Evolutionary conservation across 1,139 yeast species (phyloP), one percentile per base, ranked within the genome.

Genomic region (Magnusiomyces tetraspermus): DNA sequence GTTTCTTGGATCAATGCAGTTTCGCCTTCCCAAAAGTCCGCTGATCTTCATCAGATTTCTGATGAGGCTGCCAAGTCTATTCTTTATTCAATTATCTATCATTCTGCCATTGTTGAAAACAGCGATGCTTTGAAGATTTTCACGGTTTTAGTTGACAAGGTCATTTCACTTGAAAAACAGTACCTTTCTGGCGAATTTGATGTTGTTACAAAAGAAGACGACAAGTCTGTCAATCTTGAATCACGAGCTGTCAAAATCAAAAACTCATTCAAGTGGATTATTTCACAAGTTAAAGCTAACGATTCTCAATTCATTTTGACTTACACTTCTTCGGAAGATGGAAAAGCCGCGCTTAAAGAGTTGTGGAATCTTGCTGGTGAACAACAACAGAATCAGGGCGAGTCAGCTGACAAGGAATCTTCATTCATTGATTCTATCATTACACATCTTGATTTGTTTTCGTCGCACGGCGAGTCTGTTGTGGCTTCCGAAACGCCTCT

Each of bases 401-500:
- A 38, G 21, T 26, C 36, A 13, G 15, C 46, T 15, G 24, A 17
- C 3, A 17, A 43, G 24, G 33, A 23, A 3, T 26, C 46, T 13
- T n/a, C 5, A 6, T 26, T 30, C 26, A 43, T 43, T 30, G 46
- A 43, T 11, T 43, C 46, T 6, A 36, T 43, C 28, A 43, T 43
- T 43, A 30, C 46, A 3, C 46, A 43, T 13, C 36, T 43, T 13
- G 46, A 43, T 23, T 43, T 43, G 22, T 43, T 43, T 28, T 43
- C 46, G 4, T 13, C 24, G 3, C 24, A 24, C 24, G 22, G 11
- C 5, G 24, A 26, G 22, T 26, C 46, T 28, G 23, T 15, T 17
- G 23, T 11, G 17, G 11, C 13, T 36, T 19, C 46, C 11, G 28
- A 3, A 5, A 17, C 24, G 28, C 13, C 17, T 26, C 36, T 17